A percentile compares a stretch with the other conserved stretches of the same genome.
These are phyloP conservation scores for Pyrus pyrifolia DNA, from an alignment of 306 rosid genomes.

Conservation along the genomic window DNA sequence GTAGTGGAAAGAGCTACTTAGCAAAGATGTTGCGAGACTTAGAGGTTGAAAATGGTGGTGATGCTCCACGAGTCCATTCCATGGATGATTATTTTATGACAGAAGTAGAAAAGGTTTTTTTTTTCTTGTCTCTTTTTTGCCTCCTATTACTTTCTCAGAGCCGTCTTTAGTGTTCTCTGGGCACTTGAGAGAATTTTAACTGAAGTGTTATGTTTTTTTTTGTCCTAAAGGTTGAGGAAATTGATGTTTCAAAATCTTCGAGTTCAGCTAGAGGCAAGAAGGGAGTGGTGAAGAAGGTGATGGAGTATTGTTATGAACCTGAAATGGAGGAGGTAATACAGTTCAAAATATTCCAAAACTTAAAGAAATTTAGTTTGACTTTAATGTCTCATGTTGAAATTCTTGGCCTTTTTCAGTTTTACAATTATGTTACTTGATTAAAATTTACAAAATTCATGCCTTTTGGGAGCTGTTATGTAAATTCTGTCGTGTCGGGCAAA, in stretches of 20 bases:
- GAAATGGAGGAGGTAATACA: slow-evolving; percentile 91
- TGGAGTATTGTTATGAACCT: slow-evolving; percentile 98
- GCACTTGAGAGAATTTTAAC: slow-evolving; percentile 12
- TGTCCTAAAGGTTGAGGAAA: slow-evolving; percentile 62
- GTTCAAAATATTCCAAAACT: neutral
- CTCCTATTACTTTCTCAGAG: neutral
- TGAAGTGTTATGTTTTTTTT: neutral
- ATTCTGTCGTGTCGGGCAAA: neutral
- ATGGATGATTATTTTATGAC: slow-evolving; percentile 97
- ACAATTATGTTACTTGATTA: neutral
- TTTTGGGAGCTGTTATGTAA: neutral
- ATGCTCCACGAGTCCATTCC: slow-evolving; percentile 92
- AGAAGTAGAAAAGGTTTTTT: slow-evolving; percentile 86
- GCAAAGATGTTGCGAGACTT: slow-evolving; percentile 94
- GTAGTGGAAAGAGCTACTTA: slow-evolving; percentile 94
- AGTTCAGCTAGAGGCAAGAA: slow-evolving; percentile 74
- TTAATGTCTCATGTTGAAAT: neutral
- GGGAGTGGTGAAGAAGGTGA: slow-evolving; percentile 63
- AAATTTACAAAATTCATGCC: neutral
- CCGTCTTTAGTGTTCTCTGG: neutral
- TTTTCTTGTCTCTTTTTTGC: slow-evolving; percentile 4
- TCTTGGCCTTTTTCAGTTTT: neutral
- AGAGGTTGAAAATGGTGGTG: slow-evolving; percentile 85
- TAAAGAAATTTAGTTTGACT: neutral
- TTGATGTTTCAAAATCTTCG: slow-evolving; percentile 55